Percentiles rank a stretch among this genome's conserved stretches.
phyloP scores from a whole-genome alignment of 805 yeast genomes.

The Starmerella ratchasimensis region DNA sequence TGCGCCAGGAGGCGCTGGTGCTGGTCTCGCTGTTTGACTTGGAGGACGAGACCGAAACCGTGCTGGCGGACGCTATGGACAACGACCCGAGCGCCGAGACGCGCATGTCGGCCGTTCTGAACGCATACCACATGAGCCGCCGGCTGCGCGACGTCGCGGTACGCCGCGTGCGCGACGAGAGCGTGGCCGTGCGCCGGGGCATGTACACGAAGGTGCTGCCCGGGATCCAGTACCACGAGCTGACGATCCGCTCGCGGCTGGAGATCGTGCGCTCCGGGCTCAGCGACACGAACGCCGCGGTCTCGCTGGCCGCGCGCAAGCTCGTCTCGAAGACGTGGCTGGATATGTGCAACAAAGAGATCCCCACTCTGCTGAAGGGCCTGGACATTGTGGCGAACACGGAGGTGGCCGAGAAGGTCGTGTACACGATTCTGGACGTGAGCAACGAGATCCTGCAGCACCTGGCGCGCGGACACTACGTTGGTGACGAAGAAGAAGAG shows the following conservation, averaged over 20 bases:
- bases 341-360: slow-evolving; percentile 49
- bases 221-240: slow-evolving; percentile 45
- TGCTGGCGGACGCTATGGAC: slow-evolving; percentile 34
- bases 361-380: slow-evolving; percentile 56
- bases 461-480: too few species aligned
- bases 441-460: slow-evolving; percentile 50
- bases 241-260: slow-evolving; percentile 46
- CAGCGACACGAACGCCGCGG: slow-evolving; percentile 67
- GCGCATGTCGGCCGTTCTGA: slow-evolving; percentile 66
- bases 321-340: slow-evolving; percentile 67
- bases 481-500: slow-evolving; percentile 39
- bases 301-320: slow-evolving; percentile 54
- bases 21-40: slow-evolving; percentile 63
- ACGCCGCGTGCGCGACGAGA: slow-evolving; percentile 73
- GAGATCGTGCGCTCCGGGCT: slow-evolving; percentile 70
- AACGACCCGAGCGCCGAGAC: slow-evolving; percentile 82
- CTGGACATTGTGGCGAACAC: slow-evolving; percentile 52
- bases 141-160: slow-evolving; percentile 35
- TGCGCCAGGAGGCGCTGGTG: slow-evolving; percentile 77
- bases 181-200: slow-evolving; percentile 54
- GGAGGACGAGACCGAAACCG: slow-evolving; percentile 27
- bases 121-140: slow-evolving; percentile 39
- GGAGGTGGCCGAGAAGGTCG: slow-evolving; percentile 50
- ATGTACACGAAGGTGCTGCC: slow-evolving; percentile 57
- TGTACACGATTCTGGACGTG: slow-evolving; percentile 46